Conservation (phyloP, 257 asterid genomes). For the Solanum habrochaites region DNA sequence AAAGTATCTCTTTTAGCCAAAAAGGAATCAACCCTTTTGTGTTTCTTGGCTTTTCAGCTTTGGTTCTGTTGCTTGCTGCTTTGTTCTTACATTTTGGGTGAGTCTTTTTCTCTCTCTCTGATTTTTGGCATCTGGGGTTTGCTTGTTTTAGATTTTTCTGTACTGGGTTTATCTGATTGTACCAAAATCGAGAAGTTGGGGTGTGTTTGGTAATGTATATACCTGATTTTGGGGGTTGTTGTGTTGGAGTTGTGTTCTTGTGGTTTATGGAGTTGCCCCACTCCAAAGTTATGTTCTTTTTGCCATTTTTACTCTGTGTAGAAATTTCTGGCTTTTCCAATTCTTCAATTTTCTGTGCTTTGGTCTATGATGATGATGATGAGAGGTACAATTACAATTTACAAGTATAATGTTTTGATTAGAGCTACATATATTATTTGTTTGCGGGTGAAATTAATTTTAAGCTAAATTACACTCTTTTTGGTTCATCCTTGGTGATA, state of each 20-base stretch:
- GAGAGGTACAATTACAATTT: not conserved
- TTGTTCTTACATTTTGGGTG: not conserved
- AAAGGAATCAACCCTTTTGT: not conserved
- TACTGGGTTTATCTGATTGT: not conserved
- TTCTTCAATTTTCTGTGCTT: not conserved
- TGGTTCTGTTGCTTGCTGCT: not conserved
- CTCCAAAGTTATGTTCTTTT: not conserved
- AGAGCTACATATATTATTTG: not conserved
- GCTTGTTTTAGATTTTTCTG: not conserved
- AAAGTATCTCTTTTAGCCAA: not conserved
- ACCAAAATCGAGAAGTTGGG: not conserved
- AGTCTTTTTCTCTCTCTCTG: not conserved
- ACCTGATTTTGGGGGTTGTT: not conserved
- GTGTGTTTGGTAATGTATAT: not conserved
- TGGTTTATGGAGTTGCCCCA: not conserved
- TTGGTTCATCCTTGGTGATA: not conserved
- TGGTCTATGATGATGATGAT: not conserved
- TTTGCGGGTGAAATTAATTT: not conserved
- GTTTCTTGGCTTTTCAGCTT: not conserved
- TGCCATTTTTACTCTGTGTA: not conserved
- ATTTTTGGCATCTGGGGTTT: not conserved
- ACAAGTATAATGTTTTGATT: not conserved
- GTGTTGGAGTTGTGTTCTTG: not conserved
- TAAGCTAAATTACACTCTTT: not conserved
- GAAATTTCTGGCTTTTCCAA: not conserved